Evolutionary conservation across 768 basidiomycete species (phyloP), one percentile per base, ranked within the genome.

Genomic region (Xanthoconium purpureum): DNA sequence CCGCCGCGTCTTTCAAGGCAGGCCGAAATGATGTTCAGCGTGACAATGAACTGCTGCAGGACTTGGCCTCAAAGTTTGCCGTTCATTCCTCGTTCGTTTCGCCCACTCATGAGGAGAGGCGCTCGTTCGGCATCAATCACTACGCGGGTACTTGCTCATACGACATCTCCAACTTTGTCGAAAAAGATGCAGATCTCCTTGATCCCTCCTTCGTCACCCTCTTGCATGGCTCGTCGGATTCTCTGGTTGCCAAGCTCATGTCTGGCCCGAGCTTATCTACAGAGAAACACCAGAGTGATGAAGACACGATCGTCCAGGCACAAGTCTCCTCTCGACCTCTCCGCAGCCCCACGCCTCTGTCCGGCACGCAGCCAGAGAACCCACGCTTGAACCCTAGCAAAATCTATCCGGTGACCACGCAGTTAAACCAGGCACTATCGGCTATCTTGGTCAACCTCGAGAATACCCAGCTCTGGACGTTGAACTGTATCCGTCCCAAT

Each of bases 401-500:
- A 63, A 78, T 81, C 33, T 84, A 84, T 59, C 79, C 84, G 10
- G 75, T 85, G 32, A 80, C 83, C 11, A 81, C 80, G 2, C 85
- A 86, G 64, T 65, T 84, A 37, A 83, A 84, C 65, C 77, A 79
- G 52, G 75, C 75, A 14, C 64, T 85, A n/a, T 75, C 77, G 43
- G 77, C 79, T 50, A 61, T 84, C 32, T 62, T 84, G 35, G 68
- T 65, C 30, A 74, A 70, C 51, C 63, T 85, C 42, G 80, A 84
- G 58, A 67, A 72, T 24, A 73, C 75, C 10, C 73, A 70, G 11
- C 65, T 78, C 30, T 86, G 85, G 85, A 81, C 78, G 6, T 76
- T 85, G 36, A 73, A 75, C 7, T 86, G 84, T 62, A 80, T 86
- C 52, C 80, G 83, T 39, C 85, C 84, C 7, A 86, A 85, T 67